Evolutionary conservation across 2,329 filamentous ascomycete genomes (phyloP).

Genomic region (Ceratocystis destructans): DNA sequence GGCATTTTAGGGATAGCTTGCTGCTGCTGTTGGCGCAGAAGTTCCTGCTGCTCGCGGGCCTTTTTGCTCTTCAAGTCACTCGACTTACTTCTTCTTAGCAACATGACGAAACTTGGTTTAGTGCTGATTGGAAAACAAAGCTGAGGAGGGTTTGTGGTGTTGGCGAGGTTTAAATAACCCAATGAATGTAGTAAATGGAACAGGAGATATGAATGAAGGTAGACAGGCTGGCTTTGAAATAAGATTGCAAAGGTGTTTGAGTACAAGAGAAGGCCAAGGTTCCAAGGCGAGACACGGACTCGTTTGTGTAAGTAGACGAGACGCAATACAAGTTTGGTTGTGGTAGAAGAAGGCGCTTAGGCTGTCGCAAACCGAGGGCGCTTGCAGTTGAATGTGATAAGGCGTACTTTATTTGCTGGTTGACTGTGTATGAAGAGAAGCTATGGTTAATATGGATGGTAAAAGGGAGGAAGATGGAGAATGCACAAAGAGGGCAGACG

Average conservation of each 20-base stretch:
- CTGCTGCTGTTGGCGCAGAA: constrained; percentile 36
- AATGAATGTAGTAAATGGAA: no score
- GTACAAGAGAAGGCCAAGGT: no score
- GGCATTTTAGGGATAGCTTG: constrained; percentile 34
- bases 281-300: neutral
- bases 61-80: constrained; percentile 50
- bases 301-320: neutral
- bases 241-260: neutral
- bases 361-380: constrained; percentile 8
- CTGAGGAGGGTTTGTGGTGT: neutral
- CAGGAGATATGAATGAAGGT: neutral
- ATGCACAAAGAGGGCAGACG: neutral
- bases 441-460: neutral
- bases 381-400: neutral
- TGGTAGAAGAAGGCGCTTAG: neutral
- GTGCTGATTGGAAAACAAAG: neutral
- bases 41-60: constrained; percentile 44
- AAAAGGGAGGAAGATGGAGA: neutral
- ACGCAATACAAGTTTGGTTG: constrained; percentile 1
- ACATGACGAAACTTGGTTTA: constrained; percentile 36
- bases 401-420: neutral
- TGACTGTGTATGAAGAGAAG: neutral
- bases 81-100: constrained; percentile 55
- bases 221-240: neutral
- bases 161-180: neutral